A percentile compares a stretch with the other conserved stretches of the same genome.
phyloP scores from a whole-genome alignment of 352 stramenopile genomes.

The Phytopythium kandeliae region DNA sequence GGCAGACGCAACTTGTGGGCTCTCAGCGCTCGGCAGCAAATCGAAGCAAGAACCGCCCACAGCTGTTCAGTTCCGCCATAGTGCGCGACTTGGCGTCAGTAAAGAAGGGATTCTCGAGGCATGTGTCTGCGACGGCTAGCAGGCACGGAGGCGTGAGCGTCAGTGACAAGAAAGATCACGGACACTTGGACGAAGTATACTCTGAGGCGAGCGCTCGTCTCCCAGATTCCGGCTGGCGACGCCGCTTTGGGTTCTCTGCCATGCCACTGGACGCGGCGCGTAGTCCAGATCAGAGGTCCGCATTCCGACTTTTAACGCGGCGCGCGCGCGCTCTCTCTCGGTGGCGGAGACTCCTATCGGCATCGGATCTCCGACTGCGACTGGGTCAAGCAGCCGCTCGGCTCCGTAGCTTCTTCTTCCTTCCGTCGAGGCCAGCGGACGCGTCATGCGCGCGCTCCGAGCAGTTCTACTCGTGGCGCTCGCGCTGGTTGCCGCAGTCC shows the following conservation, averaged over 20 bases:
- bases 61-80: too few relatives aligned
- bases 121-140: too few relatives aligned
- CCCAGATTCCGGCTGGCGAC: neutral
- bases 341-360: too few relatives aligned
- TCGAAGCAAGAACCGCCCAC: neutral
- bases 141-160: too few relatives aligned
- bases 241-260: neutral
- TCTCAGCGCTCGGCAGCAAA: neutral
- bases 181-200: neutral
- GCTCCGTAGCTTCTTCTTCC: too few relatives aligned
- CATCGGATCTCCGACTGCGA: too few relatives aligned
- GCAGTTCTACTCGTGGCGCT: neutral
- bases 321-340: neutral
- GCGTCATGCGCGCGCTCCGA: neutral
- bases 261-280: neutral
- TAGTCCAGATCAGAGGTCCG: neutral
- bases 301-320: conserved; percentile 3
- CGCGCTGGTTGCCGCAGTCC: neutral
- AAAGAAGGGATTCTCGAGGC: too few relatives aligned
- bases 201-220: neutral
- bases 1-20: neutral
- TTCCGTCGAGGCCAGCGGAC: too few relatives aligned
- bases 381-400: too few relatives aligned
- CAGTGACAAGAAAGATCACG: too few relatives aligned
- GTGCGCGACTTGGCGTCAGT: too few relatives aligned